Conservation (phyloP, 1,139 yeast genomes). For the Debaryomyces fabryi region DNA sequence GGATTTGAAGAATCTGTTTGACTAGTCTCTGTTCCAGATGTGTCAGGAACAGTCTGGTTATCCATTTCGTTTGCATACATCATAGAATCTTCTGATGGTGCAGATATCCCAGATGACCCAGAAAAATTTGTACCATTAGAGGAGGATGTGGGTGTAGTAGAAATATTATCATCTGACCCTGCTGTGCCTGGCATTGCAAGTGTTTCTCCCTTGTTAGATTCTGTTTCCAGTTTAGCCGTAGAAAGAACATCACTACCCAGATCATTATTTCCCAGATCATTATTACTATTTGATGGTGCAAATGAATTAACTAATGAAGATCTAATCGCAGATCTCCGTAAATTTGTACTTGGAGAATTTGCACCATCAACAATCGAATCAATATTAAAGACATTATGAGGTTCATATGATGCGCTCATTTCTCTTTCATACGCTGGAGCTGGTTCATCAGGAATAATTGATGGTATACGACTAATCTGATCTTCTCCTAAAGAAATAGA, state of each 20-base stretch:
- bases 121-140: slow-evolving; percentile 11
- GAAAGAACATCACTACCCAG: background rate
- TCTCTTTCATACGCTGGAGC: slow-evolving; percentile 40
- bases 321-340: slow-evolving; percentile 22
- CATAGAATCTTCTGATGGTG: slow-evolving; percentile 11
- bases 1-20: background rate
- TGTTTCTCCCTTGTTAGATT: background rate
- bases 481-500: slow-evolving; percentile 41
- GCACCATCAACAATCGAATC: slow-evolving; percentile 25
- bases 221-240: background rate
- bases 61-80: slow-evolving; percentile 10
- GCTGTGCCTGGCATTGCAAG: background rate
- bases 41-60: slow-evolving; percentile 12
- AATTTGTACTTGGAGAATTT: background rate
- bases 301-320: slow-evolving; percentile 30
- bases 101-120: slow-evolving; percentile 8
- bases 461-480: slow-evolving; percentile 37
- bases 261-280: slow-evolving; percentile 1
- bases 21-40: slow-evolving; percentile 11
- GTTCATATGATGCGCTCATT: background rate
- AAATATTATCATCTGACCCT: slow-evolving; percentile 11
- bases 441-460: slow-evolving; percentile 34
- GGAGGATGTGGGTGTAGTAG: slow-evolving; percentile 12
- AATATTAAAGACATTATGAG: slow-evolving; percentile 18
- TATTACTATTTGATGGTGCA: slow-evolving; percentile 18